phyloP scores from a whole-genome alignment of 805 yeast genomes.

The Wickerhamiella parazyma region DNA sequence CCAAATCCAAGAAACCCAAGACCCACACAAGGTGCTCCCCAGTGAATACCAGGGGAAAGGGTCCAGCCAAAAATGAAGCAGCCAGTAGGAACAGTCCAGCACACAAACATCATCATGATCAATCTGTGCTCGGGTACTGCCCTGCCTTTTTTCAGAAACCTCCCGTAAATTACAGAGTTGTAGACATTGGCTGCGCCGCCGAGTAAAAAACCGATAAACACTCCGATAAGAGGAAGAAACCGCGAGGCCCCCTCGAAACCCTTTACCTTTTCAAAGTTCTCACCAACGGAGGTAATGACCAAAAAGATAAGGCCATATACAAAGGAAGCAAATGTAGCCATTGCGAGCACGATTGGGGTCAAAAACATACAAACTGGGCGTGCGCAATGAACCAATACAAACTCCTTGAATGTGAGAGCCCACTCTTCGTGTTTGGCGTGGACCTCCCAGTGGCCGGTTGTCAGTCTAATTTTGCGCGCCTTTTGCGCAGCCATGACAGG shows the following conservation, averaged over 20 bases:
- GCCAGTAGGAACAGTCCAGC: conserved; percentile 38
- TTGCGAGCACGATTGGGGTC: conserved; percentile 33
- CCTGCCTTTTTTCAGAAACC: background rate
- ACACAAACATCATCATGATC: conserved; percentile 37
- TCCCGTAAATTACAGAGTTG: conserved; percentile 21
- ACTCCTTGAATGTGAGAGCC: conserved; percentile 53
- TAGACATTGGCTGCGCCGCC: conserved; percentile 25
- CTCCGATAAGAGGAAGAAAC: conserved; percentile 25
- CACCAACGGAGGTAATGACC: conserved; percentile 30
- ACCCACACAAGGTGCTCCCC: conserved; percentile 46
- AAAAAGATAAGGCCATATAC: conserved; percentile 34
- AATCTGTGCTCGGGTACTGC: conserved; percentile 43
- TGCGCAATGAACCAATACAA: conserved; percentile 55
- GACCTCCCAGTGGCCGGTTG: conserved; percentile 65
- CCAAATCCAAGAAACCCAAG: conserved; percentile 40
- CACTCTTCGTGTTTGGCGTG: conserved; percentile 92
- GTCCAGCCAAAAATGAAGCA: conserved; percentile 55
- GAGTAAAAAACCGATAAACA: conserved; percentile 23
- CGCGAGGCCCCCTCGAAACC: conserved; percentile 26
- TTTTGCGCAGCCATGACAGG: conserved; percentile 42
- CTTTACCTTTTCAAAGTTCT: conserved; percentile 23
- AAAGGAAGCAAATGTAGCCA: conserved; percentile 32
- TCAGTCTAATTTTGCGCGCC: conserved; percentile 54
- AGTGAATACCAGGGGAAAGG: conserved; percentile 31
- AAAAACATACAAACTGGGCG: conserved; percentile 69